Percentiles rank a stretch among this genome's conserved stretches.
These are phyloP conservation scores for Apiospora arundinis DNA, from an alignment of 2,329 filamentous ascomycete genomes.

Conservation along the genomic window DNA sequence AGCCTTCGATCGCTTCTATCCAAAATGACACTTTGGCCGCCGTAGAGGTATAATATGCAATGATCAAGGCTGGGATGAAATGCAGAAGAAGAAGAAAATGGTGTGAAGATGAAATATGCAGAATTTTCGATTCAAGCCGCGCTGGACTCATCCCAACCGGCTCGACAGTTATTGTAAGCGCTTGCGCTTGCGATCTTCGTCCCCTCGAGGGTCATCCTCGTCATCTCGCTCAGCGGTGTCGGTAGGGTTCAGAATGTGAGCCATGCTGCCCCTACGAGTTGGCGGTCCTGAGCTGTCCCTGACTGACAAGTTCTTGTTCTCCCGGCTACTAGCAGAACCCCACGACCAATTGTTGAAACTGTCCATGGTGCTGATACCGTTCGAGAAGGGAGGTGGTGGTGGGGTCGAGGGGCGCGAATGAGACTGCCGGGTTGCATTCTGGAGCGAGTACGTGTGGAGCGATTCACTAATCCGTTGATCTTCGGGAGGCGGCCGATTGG, in stretches of 20 bases:
- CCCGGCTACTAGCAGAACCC: constrained; percentile 53
- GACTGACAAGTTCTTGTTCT: constrained; percentile 56
- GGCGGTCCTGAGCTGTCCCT: constrained; percentile 63
- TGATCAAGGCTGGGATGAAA: constrained; percentile 11
- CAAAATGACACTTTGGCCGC: constrained; percentile 15
- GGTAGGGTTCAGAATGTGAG: constrained; percentile 67
- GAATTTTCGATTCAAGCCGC: not conserved
- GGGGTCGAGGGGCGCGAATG: constrained; percentile 61
- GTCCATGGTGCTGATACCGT: constrained; percentile 57
- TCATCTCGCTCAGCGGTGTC: constrained; percentile 62
- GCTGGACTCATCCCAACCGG: not conserved
- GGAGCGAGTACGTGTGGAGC: constrained; percentile 60
- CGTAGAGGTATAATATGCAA: constrained; percentile 23
- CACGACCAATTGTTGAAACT: constrained; percentile 59
- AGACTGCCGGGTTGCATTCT: constrained; percentile 41
- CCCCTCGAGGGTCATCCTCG: constrained; percentile 61
- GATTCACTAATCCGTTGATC: constrained; percentile 65
- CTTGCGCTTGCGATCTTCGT: constrained; percentile 68
- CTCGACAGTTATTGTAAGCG: constrained; percentile 52
- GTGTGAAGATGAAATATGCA: not conserved
- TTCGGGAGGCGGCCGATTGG: constrained; percentile 55
- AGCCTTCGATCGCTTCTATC: constrained; percentile 16
- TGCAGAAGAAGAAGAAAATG: not conserved
- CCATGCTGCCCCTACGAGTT: constrained; percentile 66
- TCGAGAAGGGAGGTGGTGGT: constrained; percentile 56